These are phyloP conservation scores for Coemansia aciculifera DNA, from an alignment of 192 early-diverging fungal species.

Conservation along the genomic window DNA sequence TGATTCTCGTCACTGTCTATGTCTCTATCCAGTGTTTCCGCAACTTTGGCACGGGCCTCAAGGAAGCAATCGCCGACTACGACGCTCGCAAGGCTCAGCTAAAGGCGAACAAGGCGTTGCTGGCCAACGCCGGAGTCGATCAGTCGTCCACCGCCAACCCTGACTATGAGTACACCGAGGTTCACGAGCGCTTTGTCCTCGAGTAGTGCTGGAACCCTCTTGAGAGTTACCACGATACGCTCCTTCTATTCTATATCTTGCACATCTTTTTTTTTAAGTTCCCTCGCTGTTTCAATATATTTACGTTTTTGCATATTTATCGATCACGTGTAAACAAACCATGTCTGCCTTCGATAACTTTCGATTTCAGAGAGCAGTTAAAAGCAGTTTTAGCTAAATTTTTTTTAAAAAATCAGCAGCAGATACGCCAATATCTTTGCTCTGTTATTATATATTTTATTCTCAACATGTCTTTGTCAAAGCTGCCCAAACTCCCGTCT, in stretches of 20 bases:
- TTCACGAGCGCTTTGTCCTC: constrained; percentile 48
- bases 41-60: constrained; percentile 56
- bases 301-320: neutral
- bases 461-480: constrained; percentile 21
- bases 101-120: constrained; percentile 50
- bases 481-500: constrained; percentile 63
- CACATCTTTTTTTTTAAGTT: neutral
- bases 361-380: neutral
- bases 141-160: constrained; percentile 6
- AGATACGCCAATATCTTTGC: neutral
- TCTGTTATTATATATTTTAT: neutral
- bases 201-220: constrained; percentile 24
- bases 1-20: constrained; percentile 55
- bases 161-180: constrained; percentile 53
- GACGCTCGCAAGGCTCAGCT: constrained; percentile 63
- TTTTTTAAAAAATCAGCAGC: neutral
- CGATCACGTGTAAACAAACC: neutral
- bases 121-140: constrained; percentile 6
- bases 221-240: neutral
- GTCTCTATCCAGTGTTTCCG: constrained; percentile 54
- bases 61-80: constrained; percentile 55
- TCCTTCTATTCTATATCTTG: neutral
- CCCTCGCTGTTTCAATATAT: neutral
- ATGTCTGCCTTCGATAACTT: neutral
- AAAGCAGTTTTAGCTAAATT: neutral